Base-by-base conservation (phyloP, 1,139 yeast species). In the Yamadazyma songkhlaensis region DNA sequence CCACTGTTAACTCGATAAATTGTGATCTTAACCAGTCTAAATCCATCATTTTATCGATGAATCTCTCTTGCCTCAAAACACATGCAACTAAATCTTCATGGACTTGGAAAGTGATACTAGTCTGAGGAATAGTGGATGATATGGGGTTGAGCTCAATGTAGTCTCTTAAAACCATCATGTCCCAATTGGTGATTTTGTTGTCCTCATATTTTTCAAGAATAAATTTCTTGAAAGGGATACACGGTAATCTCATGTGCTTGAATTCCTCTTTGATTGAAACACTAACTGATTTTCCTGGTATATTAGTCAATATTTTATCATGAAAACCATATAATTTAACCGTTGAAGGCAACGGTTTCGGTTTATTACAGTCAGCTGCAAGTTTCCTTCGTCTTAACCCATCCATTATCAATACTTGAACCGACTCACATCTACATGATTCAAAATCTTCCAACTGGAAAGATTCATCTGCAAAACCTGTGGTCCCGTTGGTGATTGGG, bases 41-140 rank as follows among this genome's bases (percentile, higher is more conserved):
- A 1, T 47, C 41, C 31, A 56, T 57, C 61, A 67, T 63, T 37
- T 61, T 60, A 21, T 53, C 53, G 4, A 60, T 51, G 41, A 66
- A 67, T 15, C 55, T 39, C 35, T 60, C 59, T 43, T 67, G 72
- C 20, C 69, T 51, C 6, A 54, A 13, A 7, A 65, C 62, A 36
- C 67, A 58, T 0, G 62, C 66, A 10, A 60, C 64, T 32, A 67
- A 49, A 40, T 65, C 36, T 17, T 32, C 31, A 14, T 36, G 29
- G 4, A 36, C 14, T 4, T 25, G 11, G 11, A 14, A 15, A 4
- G 66, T 39, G 3, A 9, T 15, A 4, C 65, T 38, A 57, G 5
- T 21, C 6, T 60, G 23, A 51, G 56, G 35, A 12, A 49, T 39
- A 3, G 63, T 53, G 7, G 47, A 24, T 9, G 40, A 31, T 20